Evolutionary conservation across 75 land plant genomes (phyloP), one percentile per base, ranked within the genome.

Genomic region (Pinus tabuliformis): DNA sequence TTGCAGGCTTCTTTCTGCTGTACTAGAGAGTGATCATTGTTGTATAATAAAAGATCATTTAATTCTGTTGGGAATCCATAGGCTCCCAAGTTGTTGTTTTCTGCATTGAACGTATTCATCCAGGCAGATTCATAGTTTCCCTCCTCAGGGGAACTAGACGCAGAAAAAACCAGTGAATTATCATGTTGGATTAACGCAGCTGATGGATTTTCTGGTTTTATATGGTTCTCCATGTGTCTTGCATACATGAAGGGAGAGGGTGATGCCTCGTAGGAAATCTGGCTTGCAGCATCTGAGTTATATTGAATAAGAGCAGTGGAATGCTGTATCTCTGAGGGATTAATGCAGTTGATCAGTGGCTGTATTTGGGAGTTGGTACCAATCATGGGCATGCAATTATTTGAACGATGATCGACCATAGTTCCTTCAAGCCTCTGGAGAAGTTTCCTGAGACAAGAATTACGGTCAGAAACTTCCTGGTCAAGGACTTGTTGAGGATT

Each of bases 401-500:
- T 42, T 68, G 72, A 68, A 17, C 72, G 72, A 49, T 49, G 54
- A 68, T 68, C 72, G n/a, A 68, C 11, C n/a, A 42, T n/a, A 42
- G 54, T 20, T 3, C 49, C 72, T 45, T 68, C 72, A 42, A 68
- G 72, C 12, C 42, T 68, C 72, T 68, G 49, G 20, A 68, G 20
- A 22, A 68, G 72, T 52, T 68, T 68, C 72, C 72, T 68, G n/a
- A 68, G 42, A 9, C 49, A 68, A n/a, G 12, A 20, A 68, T 68
- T 68, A 20, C 18, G 22, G 18, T 68, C 52, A 5, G 72, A 22
- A 22, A 37, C 49, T 68, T 68, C 39, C 21, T 68, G 72, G n/a
- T 68, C 54, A 37, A 68, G n/a, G 52, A 45, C 72, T 68, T 68
- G 72, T 39, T 42, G 72, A 68, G 11, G 72, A n/a, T 68, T 42